Percentiles rank a stretch among this genome's conserved stretches.
These are phyloP conservation scores for Senna siamea DNA, from an alignment of 306 rosid species.

Conservation along the genomic window DNA sequence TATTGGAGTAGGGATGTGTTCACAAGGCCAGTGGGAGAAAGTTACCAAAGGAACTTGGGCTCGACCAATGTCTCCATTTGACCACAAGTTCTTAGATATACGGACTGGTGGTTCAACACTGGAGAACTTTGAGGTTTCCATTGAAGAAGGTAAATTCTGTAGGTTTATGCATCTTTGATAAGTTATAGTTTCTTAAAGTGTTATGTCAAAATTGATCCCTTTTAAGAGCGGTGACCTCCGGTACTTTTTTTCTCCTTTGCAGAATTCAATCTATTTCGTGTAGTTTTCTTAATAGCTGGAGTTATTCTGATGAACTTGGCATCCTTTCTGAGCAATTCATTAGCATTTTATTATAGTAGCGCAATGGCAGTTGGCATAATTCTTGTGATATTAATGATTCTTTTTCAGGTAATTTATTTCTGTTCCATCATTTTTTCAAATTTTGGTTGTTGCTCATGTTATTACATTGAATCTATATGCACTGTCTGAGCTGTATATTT, in stretches of 20 bases:
- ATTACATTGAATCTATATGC: conserved; percentile 4
- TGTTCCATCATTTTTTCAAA: conserved; percentile 17
- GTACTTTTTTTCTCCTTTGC: conserved; percentile 42
- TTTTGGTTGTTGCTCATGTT: neutral
- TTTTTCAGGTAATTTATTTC: conserved; percentile 75
- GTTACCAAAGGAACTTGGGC: conserved; percentile 74
- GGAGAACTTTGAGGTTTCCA: conserved; percentile 68
- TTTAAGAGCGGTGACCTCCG: conserved; percentile 9
- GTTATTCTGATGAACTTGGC: conserved; percentile 73
- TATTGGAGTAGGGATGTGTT: conserved; percentile 76
- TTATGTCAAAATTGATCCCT: neutral
- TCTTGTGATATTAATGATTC: conserved; percentile 80
- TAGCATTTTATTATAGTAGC: conserved; percentile 77
- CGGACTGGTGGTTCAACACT: conserved; percentile 65
- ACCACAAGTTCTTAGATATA: conserved; percentile 70
- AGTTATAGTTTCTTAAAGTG: conserved; percentile 26
- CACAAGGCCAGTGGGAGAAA: conserved; percentile 88
- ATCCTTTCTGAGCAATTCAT: conserved; percentile 67
- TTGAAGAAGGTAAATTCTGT: conserved; percentile 70
- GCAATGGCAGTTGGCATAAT: conserved; percentile 84
- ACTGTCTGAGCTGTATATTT: conserved; percentile 10
- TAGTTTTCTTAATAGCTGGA: conserved; percentile 63
- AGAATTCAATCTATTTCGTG: conserved; percentile 70
- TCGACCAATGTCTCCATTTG: conserved; percentile 85
- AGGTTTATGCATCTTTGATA: conserved; percentile 20